These are phyloP conservation scores for Cajanus cajan DNA, from an alignment of 306 rosid species.

Conservation along the genomic window DNA sequence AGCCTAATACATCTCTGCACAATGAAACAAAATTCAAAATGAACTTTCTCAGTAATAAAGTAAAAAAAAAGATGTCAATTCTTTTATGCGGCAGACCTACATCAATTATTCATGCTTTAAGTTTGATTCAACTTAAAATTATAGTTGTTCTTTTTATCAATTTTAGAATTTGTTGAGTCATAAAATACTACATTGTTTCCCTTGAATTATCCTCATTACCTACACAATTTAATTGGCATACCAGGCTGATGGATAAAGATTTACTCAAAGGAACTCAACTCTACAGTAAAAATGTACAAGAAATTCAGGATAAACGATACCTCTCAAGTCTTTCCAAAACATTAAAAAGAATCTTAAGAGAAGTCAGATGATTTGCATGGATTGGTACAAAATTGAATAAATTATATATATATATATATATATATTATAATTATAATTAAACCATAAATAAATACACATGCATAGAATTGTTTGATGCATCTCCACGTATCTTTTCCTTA, in stretches of 20 bases:
- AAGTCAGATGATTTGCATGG: neutral
- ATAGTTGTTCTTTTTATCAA: conserved; percentile 7
- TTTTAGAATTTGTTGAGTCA: neutral
- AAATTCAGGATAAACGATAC: conserved; percentile 7
- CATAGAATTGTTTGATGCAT: conserved; percentile 1
- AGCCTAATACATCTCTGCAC: no score
- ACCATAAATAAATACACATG: conserved; percentile 15
- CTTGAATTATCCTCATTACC: conserved; percentile 16
- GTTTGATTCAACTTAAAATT: conserved; percentile 13
- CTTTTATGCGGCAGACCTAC: neutral
- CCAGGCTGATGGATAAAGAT: neutral
- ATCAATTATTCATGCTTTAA: conserved; percentile 16
- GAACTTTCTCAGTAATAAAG: no score
- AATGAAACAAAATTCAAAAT: no score
- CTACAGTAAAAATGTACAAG: neutral
- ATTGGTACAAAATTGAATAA: conserved; percentile 25
- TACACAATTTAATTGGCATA: conserved; percentile 5
- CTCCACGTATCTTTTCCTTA: conserved; percentile 47
- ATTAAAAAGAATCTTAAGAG: conserved; percentile 5
- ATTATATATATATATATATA: no score
- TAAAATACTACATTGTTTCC: neutral
- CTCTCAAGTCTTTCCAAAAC: conserved; percentile 1
- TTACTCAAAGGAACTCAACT: neutral
- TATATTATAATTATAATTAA: conserved; percentile 12
- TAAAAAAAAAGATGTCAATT: no score